phyloP scores from a whole-genome alignment of 768 basidiomycete genomes.

The Boletus reticulatus region DNA sequence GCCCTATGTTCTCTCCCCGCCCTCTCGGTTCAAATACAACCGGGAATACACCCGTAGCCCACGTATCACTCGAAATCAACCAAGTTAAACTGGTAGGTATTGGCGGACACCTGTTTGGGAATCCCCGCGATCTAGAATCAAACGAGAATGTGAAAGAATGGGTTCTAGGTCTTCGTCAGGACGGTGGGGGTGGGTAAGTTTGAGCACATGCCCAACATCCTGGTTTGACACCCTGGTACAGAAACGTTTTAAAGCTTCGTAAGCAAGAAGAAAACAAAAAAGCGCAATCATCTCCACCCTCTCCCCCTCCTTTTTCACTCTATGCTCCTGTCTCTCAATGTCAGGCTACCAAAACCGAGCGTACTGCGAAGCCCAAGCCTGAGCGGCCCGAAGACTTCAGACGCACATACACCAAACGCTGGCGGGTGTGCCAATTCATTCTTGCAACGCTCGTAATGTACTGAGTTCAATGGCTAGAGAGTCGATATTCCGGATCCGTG shows the following conservation, averaged over 20 bases:
- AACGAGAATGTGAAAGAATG: slow-evolving; percentile 45
- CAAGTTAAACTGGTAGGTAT: slow-evolving; percentile 42
- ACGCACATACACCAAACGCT: slow-evolving; percentile 23
- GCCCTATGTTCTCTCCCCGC: slow-evolving; percentile 49
- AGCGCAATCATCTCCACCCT: slow-evolving; percentile 1
- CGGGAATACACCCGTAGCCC: slow-evolving; percentile 40
- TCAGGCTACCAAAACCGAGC: background rate
- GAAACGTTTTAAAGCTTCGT: slow-evolving; percentile 46
- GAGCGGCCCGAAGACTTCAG: slow-evolving; percentile 8
- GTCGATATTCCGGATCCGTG: slow-evolving; percentile 8
- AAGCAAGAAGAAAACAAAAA: slow-evolving; percentile 32
- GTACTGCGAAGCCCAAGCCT: slow-evolving; percentile 1
- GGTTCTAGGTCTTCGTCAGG: slow-evolving; percentile 52
- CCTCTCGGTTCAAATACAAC: slow-evolving; percentile 37
- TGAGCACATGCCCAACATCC: background rate
- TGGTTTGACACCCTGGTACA: slow-evolving; percentile 14
- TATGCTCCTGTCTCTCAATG: background rate
- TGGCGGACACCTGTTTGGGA: slow-evolving; percentile 44
- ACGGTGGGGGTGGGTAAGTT: slow-evolving; percentile 63
- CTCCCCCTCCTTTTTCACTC: slow-evolving; percentile 4
- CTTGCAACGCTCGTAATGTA: background rate
- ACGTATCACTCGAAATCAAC: slow-evolving; percentile 56
- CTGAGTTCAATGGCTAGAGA: slow-evolving; percentile 10
- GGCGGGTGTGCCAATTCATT: slow-evolving; percentile 18
- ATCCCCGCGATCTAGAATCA: slow-evolving; percentile 46